phyloP scores from a whole-genome alignment of 192 early-diverging fungal species.

The Gonapodya prolifera region DNA sequence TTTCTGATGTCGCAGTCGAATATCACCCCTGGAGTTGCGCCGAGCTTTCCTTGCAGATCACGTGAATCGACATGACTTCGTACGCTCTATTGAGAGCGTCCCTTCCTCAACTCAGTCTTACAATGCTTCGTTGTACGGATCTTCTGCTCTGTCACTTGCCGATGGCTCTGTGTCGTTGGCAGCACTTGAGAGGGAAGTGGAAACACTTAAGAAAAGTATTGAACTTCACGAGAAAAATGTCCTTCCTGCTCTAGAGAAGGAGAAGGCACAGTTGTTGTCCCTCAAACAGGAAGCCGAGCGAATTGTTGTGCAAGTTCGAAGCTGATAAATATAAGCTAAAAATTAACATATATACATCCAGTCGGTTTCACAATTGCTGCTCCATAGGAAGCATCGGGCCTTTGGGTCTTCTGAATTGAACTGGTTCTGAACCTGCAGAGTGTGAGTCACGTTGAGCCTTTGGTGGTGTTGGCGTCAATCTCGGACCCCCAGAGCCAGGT shows the following conservation, averaged over 20 bases:
- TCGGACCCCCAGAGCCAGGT: neutral
- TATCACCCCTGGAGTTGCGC: no score
- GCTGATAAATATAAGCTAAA: neutral
- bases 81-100: neutral
- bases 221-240: neutral
- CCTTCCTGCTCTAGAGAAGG: neutral
- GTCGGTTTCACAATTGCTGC: neutral
- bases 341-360: neutral
- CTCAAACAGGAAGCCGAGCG: neutral
- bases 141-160: no score
- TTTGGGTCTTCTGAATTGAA: neutral
- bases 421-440: neutral
- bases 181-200: neutral
- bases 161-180: neutral
- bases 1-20: no score
- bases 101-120: neutral
- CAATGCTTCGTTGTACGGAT: neutral
- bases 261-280: neutral
- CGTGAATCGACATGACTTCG: neutral
- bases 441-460: neutral
- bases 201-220: neutral
- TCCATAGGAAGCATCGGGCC: neutral
- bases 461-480: neutral
- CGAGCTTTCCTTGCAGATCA: neutral
- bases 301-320: neutral